Conservation (phyloP, 2,329 filamentous ascomycete genomes). For the Pseudocercospora crystallina region DNA sequence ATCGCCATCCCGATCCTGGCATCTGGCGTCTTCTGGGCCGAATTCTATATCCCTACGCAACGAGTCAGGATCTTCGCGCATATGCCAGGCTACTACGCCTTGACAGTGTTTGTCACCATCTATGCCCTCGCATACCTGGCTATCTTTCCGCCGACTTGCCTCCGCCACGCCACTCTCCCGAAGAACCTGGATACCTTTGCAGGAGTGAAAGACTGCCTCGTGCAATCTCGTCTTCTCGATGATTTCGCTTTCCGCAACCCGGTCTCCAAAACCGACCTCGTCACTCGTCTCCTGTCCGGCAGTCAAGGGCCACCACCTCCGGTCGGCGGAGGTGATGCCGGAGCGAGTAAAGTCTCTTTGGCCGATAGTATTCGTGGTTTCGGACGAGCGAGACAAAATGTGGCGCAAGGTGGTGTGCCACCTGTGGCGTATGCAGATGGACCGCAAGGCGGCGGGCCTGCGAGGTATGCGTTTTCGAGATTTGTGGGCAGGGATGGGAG, state of each 20-base stretch:
- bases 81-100: conserved; percentile 68
- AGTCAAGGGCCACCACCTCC: conserved; percentile 26
- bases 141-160: conserved; percentile 57
- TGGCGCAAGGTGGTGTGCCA: not conserved
- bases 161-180: conserved; percentile 58
- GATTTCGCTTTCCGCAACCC: conserved; percentile 73
- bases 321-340: conserved; percentile 21
- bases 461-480: conserved; percentile 58
- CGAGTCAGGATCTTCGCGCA: conserved; percentile 69
- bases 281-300: conserved; percentile 64
- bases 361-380: conserved; percentile 36
- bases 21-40: conserved; percentile 71
- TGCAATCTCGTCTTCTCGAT: conserved; percentile 67
- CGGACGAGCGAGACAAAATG: conserved; percentile 27
- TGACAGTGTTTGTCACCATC: conserved; percentile 70
- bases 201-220: conserved; percentile 75
- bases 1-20: conserved; percentile 65
- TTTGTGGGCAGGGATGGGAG: conserved; percentile 59
- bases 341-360: conserved; percentile 28
- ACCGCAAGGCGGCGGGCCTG: not conserved
- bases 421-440: conserved; percentile 1
- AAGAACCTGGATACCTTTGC: conserved; percentile 63
- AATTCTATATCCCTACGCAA: conserved; percentile 54
- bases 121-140: conserved; percentile 71
- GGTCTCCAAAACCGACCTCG: conserved; percentile 66